phyloP scores from a whole-genome alignment of 202 grass and related monocot genomes.

The Setaria italica region DNA sequence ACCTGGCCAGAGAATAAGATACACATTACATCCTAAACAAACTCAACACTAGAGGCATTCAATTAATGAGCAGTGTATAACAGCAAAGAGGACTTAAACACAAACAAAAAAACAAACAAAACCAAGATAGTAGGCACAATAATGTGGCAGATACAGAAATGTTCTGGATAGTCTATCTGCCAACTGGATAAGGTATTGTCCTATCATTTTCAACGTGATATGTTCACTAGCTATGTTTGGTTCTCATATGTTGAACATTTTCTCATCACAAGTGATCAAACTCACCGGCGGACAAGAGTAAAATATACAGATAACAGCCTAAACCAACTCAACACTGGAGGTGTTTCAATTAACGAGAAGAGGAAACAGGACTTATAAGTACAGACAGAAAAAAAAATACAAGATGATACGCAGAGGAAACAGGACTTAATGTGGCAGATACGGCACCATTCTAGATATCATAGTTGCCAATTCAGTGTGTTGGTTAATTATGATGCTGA shows the following conservation, averaged over 20 bases:
- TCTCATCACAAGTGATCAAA: background rate
- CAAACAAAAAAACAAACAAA: background rate
- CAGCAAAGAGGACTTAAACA: background rate
- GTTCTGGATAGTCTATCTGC: constrained; percentile 15
- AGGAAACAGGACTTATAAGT: constrained; percentile 1
- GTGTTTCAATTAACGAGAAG: background rate
- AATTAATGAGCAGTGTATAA: background rate
- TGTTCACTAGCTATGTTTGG: constrained; percentile 11
- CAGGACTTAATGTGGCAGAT: constrained; percentile 5
- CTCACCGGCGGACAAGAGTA: constrained; percentile 49
- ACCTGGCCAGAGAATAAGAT: constrained; percentile 21
- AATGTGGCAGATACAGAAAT: background rate
- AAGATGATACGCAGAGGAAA: background rate
- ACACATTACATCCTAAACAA: constrained; percentile 20
- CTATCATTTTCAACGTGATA: background rate
- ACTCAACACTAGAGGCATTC: background rate
- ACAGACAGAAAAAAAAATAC: background rate
- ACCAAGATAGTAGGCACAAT: background rate
- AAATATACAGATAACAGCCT: background rate
- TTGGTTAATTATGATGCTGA: background rate
- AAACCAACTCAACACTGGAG: background rate
- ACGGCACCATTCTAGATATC: background rate
- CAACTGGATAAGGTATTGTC: constrained; percentile 19
- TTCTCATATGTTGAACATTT: background rate
- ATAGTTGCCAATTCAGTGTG: background rate